A percentile compares a stretch with the other conserved stretches of the same genome.
These are phyloP conservation scores for Aphanomyces invadans DNA, from an alignment of 352 stramenopile species.

Conservation along the genomic window DNA sequence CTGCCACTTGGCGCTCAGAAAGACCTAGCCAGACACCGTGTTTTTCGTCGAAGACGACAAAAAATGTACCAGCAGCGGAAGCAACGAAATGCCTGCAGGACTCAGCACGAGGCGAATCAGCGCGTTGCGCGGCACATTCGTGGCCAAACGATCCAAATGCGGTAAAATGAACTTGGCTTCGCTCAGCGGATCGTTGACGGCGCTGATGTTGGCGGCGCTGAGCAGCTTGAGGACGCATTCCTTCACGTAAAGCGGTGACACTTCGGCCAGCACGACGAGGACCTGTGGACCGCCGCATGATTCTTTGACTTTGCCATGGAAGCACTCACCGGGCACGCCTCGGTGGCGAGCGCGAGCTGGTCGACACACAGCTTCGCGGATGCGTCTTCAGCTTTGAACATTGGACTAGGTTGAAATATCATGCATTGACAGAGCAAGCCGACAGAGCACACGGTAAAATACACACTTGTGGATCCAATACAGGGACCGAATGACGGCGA, in stretches of 20 bases:
- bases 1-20: slow-evolving; percentile 1
- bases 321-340: background rate
- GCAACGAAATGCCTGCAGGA: background rate
- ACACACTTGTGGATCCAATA: slow-evolving; percentile 16
- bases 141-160: slow-evolving; percentile 1
- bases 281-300: background rate
- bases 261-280: slow-evolving; percentile 1
- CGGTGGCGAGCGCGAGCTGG: background rate
- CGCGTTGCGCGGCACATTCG: background rate
- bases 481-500: slow-evolving; percentile 5
- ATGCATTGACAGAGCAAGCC: too few species aligned
- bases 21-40: background rate
- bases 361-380: background rate
- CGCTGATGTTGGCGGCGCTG: slow-evolving; percentile 3
- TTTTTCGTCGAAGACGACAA: background rate
- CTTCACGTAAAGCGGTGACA: slow-evolving; percentile 1
- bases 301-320: background rate
- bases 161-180: slow-evolving; percentile 6
- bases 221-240: slow-evolving; percentile 9
- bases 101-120: background rate
- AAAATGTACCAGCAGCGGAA: slow-evolving; percentile 2
- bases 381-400: background rate
- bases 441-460: too few species aligned
- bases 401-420: background rate
- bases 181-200: slow-evolving; percentile 5